A percentile compares a stretch with the other conserved stretches of the same genome.
Evolutionary conservation across 345 rosid species (phyloP).

Genomic region (Turritis glabra): DNA sequence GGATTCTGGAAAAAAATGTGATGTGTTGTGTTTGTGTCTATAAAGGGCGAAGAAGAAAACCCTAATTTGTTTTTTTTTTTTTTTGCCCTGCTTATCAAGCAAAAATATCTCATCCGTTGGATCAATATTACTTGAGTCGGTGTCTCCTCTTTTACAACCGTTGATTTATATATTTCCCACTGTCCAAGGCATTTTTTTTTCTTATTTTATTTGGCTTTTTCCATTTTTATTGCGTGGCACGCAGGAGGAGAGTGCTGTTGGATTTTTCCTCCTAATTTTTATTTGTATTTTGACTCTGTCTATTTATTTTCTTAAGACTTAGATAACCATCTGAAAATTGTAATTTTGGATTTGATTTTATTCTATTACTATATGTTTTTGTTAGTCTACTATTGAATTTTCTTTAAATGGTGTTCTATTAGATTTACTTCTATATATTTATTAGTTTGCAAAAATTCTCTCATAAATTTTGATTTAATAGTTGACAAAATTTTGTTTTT

Average conservation of each 20-base stretch:
- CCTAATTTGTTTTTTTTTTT: conserved; percentile 19
- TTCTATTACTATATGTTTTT: background rate
- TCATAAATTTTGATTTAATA: background rate
- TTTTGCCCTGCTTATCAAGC: conserved; percentile 27
- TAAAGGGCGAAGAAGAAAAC: conserved; percentile 18
- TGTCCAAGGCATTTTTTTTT: conserved; percentile 19
- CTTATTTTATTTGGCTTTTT: background rate
- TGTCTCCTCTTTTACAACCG: conserved; percentile 21
- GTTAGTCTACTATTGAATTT: background rate
- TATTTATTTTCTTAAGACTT: background rate
- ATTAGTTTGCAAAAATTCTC: background rate
- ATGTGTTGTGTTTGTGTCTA: background rate
- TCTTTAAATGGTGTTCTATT: background rate
- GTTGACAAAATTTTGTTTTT: background rate
- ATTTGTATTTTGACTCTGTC: background rate
- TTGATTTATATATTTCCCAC: conserved; percentile 28
- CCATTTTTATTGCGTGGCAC: conserved; percentile 17
- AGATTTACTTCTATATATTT: background rate
- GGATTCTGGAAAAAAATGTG: background rate
- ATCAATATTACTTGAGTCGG: background rate
- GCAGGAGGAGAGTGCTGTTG: background rate
- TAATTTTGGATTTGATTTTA: background rate
- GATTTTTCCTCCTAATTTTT: background rate
- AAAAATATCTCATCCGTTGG: conserved; percentile 30
- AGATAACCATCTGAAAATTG: background rate